Evolutionary conservation across 1,139 yeast species (phyloP), one percentile per base, ranked within the genome.

Genomic region (Yamadazyma pseudoaaseri): DNA sequence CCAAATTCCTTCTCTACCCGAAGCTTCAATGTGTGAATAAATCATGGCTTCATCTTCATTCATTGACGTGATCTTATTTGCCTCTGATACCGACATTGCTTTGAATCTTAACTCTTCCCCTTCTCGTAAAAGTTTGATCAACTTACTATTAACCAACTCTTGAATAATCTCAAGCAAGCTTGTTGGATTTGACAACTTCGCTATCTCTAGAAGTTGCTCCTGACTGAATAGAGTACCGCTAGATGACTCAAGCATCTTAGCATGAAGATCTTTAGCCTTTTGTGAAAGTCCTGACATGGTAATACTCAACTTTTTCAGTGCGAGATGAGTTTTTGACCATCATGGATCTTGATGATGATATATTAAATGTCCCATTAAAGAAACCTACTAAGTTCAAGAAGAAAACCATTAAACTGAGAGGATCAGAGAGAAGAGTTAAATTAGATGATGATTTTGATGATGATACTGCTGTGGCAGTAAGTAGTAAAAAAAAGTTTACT

Each of bases 1-100:
- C 98, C 98, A 92, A 34, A 84, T 83, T 31, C 97, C 97, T 58
- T 90, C 97, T 56, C 97, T 74, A 3, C 94, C 96, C 6, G 96
- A 77, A 0, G 95, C 95, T 52, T 86, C 96, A 45, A 92, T 92
- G 53, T 87, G 81, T 0, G 92, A 80, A 56, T 90, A 94, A 24
- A 92, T 85, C 77, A 92, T 79, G 22, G 92, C 84, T 59, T 94
- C 98, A 51, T 94, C 99, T 14, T 80, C 78, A 11, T 75, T 57
- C 96, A 92, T 87, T 26, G 77, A 73, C 23, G 80, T 70, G 43
- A 85, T 77, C 51, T 82, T 84, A 21, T 66, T 71, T 8, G 95
- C 94, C 44, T 86, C 95, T 11, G 70, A 60, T 27, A 67, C 59
- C 12, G 78, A 70, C 5, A 83, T 82, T 0, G 92, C 86, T 54